Evolutionary conservation across 2,329 filamentous ascomycete species (phyloP), one percentile per base, ranked within the genome.

Genomic region (Fusarium sacchari): DNA sequence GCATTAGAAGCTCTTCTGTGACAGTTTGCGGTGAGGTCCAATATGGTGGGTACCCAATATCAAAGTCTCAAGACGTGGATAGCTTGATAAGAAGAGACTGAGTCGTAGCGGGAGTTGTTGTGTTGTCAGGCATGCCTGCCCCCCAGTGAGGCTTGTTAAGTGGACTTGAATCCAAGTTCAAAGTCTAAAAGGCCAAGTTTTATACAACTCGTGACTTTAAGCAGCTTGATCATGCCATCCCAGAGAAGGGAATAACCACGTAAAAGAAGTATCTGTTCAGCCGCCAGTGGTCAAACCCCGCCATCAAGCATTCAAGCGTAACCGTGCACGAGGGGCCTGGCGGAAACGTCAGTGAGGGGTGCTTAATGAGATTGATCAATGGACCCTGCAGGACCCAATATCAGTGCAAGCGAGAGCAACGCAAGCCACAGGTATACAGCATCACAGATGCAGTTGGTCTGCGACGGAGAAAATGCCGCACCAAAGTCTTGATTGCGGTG

Each of bases 311-410:
- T 36, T 52, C 37, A 55, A 58, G 44, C 28, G 30, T 58, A 50
- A 59, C 72, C 72, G 72, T 75, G 68, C 68, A 72, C 60, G 56
- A 74, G 71, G 70, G 57, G 58, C 49, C 28, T 37, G 46, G 50
- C 57, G 49, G 32, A 70, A 70, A 59, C 52, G 42, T 50, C 42
- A 67, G 43, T 67, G 71, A 73, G 71, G 71, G 71, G 67, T 57
- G 67, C 60, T 67, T 58, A 69, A 69, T 59, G 58, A 74, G 72
- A 69, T 62, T 73, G 72, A 74, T 74, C 72, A 74, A 75, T 60
- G 68, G 72, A 75, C 72, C 72, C 72, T 74, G 72, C 72, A 74
- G 68, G 60, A 67, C 55, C 60, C 47, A 40, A 64, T 58, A 26
- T 58, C 59, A 30, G 52, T 40, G 57, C 52, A 63, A 64, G 60